Conservation (phyloP, 306 rosid genomes). For the Fragaria vesca region DNA sequence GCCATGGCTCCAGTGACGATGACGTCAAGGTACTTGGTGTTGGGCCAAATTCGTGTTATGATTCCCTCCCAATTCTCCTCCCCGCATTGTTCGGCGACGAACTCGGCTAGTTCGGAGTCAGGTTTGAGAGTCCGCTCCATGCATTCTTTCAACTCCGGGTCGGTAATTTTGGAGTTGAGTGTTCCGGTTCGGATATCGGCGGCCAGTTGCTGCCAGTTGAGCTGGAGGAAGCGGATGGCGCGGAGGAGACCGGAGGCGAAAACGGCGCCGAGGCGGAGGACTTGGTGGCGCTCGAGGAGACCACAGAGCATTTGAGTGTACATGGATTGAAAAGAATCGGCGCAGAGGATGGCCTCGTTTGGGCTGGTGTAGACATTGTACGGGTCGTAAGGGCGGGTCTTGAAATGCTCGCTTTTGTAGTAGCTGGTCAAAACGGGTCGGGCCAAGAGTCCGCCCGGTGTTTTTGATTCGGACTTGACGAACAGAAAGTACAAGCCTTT, state of each 20-base stretch:
- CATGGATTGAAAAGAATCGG: slow-evolving; percentile 63
- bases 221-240: slow-evolving; percentile 52
- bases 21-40: slow-evolving; percentile 53
- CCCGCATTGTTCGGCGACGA: slow-evolving; percentile 34
- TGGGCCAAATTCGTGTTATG: slow-evolving; percentile 52
- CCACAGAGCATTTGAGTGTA: slow-evolving; percentile 62
- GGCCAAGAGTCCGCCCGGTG: slow-evolving; percentile 59
- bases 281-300: slow-evolving; percentile 40
- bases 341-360: slow-evolving; percentile 56
- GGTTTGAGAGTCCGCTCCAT: slow-evolving; percentile 29
- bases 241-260: slow-evolving; percentile 65
- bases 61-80: slow-evolving; percentile 56
- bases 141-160: slow-evolving; percentile 27
- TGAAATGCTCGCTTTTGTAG: slow-evolving; percentile 60
- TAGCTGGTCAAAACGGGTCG: slow-evolving; percentile 60
- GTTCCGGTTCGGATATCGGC: slow-evolving; percentile 38
- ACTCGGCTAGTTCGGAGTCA: slow-evolving; percentile 31
- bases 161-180: slow-evolving; percentile 34
- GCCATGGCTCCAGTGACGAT: slow-evolving; percentile 68
- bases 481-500: slow-evolving; percentile 58
- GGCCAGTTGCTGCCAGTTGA: slow-evolving; percentile 46
- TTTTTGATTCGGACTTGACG: slow-evolving; percentile 54
- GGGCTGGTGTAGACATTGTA: slow-evolving; percentile 59
- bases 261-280: slow-evolving; percentile 61
- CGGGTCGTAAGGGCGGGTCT: slow-evolving; percentile 64